Base-by-base conservation (phyloP, 1,284 basidiomycete species). In the Ustilago xerochloae region DNA sequence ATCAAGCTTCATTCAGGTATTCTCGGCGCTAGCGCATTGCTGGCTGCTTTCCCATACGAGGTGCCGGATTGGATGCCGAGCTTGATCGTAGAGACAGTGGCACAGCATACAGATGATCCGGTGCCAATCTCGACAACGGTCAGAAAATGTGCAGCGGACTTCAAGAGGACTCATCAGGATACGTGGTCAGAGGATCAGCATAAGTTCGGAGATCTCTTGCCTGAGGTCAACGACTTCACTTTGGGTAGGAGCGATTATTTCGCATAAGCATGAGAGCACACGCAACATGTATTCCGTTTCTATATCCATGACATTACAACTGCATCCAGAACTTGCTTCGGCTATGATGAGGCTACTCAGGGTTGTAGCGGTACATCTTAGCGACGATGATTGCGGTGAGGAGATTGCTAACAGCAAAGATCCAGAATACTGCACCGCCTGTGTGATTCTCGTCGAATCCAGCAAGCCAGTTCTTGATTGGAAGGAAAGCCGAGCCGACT, bases 131-230 rank as follows among this genome's bases (percentile, higher is more conserved):
- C 92, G 24, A 93, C 92, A 4, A 93, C 94, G 6, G 94, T 96
- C 79, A 89, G 93, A 53, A 90, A 91, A 78, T 92, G 91, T 85
- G 93, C 93, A 50, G 92, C 92, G 39, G 92, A 93, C 81, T 93
- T 93, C 84, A 93, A 93, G 85, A 91, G 92, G 36, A 82, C 78
- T 2, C 81, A 83, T 66, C 63, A 62, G 58, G 93, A 94, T 83
- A 94, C 92, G 52, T 94, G 93, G 93, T 90, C 92, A 74, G 92
- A 92, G 78, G 95, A 98, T 85, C 92, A 95, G 84, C 88, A 90
- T 69, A 89, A 89, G 64, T 98, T 99, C 85, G 92, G 95, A 84
- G 94, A 82, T 5, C 77, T 78, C 15, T 55, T 83, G 5, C 53
- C 71, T 18, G 82, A 83, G 49, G 72, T 83, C 13, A 71, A 79